Percentiles rank a stretch among this genome's conserved stretches.
phyloP scores from a whole-genome alignment of 2,329 filamentous ascomycete species.

The Tolypocladium album region DNA sequence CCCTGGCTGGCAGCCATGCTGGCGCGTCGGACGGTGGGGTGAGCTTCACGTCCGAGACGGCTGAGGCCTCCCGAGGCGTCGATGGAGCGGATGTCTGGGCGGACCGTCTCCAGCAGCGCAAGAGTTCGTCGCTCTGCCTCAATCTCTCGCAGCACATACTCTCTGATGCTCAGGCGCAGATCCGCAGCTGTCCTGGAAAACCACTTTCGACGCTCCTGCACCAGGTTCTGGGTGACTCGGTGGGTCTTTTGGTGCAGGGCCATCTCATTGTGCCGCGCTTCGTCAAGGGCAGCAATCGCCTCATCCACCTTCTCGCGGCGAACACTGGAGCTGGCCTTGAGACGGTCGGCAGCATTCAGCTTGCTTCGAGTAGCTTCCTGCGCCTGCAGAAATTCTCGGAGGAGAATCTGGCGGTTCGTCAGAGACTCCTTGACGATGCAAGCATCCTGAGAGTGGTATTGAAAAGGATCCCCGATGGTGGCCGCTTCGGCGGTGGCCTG shows the following conservation, averaged over 20 bases:
- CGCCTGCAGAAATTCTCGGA: slow-evolving; percentile 85
- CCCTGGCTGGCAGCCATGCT: slow-evolving; percentile 83
- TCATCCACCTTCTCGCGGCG: slow-evolving; percentile 95
- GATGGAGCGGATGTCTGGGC: slow-evolving; percentile 86
- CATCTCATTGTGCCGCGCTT: slow-evolving; percentile 71
- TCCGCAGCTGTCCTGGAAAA: slow-evolving; percentile 80
- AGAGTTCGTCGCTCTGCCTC: slow-evolving; percentile 89
- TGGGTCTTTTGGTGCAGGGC: slow-evolving; percentile 79
- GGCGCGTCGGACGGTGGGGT: slow-evolving; percentile 62
- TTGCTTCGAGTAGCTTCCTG: slow-evolving; percentile 78
- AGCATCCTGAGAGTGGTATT: slow-evolving; percentile 89
- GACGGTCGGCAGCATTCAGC: slow-evolving; percentile 73
- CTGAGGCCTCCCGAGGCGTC: slow-evolving; percentile 85
- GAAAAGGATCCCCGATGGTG: slow-evolving; percentile 83
- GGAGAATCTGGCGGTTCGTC: slow-evolving; percentile 92
- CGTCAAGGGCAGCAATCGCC: slow-evolving; percentile 82
- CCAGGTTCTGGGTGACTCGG: slow-evolving; percentile 78
- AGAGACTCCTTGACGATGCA: slow-evolving; percentile 98
- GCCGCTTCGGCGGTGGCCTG: slow-evolving; percentile 96
- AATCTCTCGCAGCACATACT: slow-evolving; percentile 90
- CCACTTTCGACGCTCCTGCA: slow-evolving; percentile 85
- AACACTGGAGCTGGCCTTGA: slow-evolving; percentile 79
- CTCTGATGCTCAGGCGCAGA: slow-evolving; percentile 70
- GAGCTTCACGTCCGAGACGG: slow-evolving; percentile 77
- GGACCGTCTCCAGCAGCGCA: slow-evolving; percentile 84